Base-by-base conservation (phyloP, 495 filamentous ascomycete species). In the Lasiosphaeriaceae sp. region DNA sequence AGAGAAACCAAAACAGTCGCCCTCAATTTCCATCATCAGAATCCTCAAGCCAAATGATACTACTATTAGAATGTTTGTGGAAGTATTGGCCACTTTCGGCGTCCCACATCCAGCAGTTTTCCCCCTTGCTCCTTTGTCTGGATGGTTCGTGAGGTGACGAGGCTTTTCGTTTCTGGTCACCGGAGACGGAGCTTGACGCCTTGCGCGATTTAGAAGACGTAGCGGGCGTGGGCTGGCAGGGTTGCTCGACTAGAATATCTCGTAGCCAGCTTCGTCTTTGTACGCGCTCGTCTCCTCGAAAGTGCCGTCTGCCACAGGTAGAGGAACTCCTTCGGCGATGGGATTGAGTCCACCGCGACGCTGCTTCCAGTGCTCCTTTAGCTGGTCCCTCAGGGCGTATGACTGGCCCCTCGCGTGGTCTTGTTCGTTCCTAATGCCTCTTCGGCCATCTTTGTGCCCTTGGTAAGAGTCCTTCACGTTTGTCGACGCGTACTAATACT, bases 361-460 rank as follows among this genome's bases (percentile, higher is more conserved):
- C 47, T 35, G 82, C 77, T 19, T 56, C 23, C 59, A 58, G 22
- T 54, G 31, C 21, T 58, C 44, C 50, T 54, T 53, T 20, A 58
- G 43, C 50, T 53, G 34, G 43, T 58, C 50, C 45, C 43, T 58
- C 24, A 44, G 44, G 34, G 48, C 49, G 34, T 54, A 58, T 19
- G 50, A 54, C 56, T 49, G 50, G 2, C 54, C 50, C 56, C 21
- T 54, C 19, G 49, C 49, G 20, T 48, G 43, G 56, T 58, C 56
- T 54, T 58, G 59, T 31, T 37, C 39, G 31, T 67, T 67, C 47
- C 64, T 60, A 35, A 69, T 53, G 12, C 49, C 50, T 60, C 47
- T 62, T 47, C 61, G 39, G 23, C 65, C 65, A 4, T 60, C 56
- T 29, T 65, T 60, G 35, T 47, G 35, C 11, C 37, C 66, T 54